Conservation (phyloP, 192 early-diverging fungal genomes). For the Spizellomyces sp. region DNA sequence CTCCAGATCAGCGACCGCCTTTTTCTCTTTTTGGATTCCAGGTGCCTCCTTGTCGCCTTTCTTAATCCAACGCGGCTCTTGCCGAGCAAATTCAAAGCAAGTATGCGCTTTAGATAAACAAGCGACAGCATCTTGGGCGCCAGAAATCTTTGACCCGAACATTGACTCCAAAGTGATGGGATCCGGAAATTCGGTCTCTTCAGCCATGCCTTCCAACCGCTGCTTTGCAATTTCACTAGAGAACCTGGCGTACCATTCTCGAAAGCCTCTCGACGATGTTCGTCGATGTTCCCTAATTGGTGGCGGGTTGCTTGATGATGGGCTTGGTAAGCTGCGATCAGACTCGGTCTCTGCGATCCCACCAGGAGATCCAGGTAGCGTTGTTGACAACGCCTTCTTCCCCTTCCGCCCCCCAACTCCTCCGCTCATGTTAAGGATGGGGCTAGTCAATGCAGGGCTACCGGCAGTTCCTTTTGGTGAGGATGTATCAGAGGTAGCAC, state of each 20-base stretch:
- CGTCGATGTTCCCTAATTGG: not conserved
- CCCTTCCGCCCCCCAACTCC: constrained; percentile 20
- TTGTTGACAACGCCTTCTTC: constrained; percentile 10
- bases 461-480: too few species aligned
- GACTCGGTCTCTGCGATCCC: not conserved
- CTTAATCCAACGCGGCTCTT: constrained; percentile 31
- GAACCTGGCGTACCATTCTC: constrained; percentile 31
- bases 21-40: not conserved
- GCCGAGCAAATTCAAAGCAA: constrained; percentile 29
- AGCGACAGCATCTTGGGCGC: constrained; percentile 24
- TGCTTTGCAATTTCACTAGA: constrained; percentile 7
- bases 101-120: constrained; percentile 38
- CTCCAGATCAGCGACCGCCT: not conserved
- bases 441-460: too few species aligned
- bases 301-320: too few species aligned
- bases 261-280: constrained; percentile 16
- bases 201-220: constrained; percentile 15
- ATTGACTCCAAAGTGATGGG: constrained; percentile 24
- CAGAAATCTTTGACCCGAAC: constrained; percentile 11
- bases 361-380: not conserved
- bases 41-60: constrained; percentile 20
- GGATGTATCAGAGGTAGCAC: too few species aligned
- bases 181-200: constrained; percentile 25
- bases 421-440: too few species aligned
- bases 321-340: not conserved